phyloP scores from a whole-genome alignment of 2,329 filamentous ascomycete genomes.

The Botrytis fabae region DNA sequence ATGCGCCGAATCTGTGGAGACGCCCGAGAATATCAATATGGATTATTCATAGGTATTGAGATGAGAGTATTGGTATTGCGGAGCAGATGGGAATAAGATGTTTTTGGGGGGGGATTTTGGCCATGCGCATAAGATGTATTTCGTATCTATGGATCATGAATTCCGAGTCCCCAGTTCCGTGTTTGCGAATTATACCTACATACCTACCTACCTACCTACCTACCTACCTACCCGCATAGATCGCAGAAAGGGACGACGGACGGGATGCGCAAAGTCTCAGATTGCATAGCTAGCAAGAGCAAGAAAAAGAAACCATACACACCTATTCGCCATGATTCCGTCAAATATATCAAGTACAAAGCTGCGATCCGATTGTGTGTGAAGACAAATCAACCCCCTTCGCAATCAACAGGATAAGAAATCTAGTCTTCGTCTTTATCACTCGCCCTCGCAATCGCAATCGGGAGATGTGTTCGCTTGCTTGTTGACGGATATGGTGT shows the following conservation, averaged over 20 bases:
- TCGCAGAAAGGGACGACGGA: background rate
- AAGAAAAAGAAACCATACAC: background rate
- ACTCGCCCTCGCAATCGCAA: background rate
- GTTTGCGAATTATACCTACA: background rate
- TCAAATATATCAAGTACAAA: background rate
- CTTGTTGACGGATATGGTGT: slow-evolving; percentile 10
- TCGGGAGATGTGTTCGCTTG: slow-evolving; percentile 15
- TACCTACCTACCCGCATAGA: too few relatives aligned
- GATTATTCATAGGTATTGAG: background rate
- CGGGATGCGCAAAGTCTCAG: background rate
- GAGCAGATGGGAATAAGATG: background rate
- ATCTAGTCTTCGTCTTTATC: background rate
- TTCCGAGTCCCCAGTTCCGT: background rate
- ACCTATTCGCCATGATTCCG: slow-evolving; percentile 9
- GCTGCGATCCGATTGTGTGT: background rate
- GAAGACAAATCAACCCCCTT: background rate
- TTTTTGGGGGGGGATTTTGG: background rate
- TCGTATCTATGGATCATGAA: background rate
- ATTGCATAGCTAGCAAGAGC: background rate
- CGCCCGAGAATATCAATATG: background rate
- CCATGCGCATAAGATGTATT: background rate
- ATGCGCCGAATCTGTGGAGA: slow-evolving; percentile 60
- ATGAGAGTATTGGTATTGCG: background rate
- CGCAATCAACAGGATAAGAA: slow-evolving; percentile 6
- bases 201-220: too few relatives aligned